These are phyloP conservation scores for Hondaea fermentalgiana DNA, from an alignment of 108 stramenopile species.

Conservation along the genomic window DNA sequence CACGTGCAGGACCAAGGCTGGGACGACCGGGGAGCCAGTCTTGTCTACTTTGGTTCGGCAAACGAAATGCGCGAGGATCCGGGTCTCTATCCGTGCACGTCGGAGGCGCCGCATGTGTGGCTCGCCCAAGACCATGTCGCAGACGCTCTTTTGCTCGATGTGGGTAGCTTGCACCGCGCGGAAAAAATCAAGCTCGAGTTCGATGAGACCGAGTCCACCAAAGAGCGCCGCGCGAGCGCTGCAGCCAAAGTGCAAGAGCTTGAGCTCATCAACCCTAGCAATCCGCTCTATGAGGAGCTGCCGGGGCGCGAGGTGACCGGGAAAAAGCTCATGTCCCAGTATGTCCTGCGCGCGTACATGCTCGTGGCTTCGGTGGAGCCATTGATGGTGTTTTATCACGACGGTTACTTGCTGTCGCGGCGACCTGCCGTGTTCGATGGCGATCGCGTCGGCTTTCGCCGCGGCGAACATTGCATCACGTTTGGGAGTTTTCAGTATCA, in stretches of 20 bases:
- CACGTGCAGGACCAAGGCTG: background rate
- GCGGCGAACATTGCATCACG: background rate
- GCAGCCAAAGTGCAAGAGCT: background rate
- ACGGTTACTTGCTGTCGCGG: background rate
- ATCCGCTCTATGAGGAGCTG: background rate
- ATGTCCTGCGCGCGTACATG: background rate
- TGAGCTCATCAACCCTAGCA: background rate
- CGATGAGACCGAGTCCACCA: background rate
- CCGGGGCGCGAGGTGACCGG: background rate
- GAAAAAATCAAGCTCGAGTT: background rate
- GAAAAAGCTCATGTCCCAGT: background rate
- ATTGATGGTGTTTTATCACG: background rate
- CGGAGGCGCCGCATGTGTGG: background rate
- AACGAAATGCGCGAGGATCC: background rate
- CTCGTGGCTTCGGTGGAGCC: background rate
- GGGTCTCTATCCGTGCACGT: background rate
- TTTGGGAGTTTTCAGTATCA: background rate
- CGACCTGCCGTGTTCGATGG: background rate
- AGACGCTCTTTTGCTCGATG: background rate
- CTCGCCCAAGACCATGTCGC: background rate
- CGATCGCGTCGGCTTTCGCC: background rate
- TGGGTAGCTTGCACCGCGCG: background rate
- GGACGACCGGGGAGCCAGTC: background rate
- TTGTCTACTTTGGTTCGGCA: background rate
- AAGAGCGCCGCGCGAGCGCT: conserved; percentile 1